phyloP scores from a whole-genome alignment of 371 early-diverging fungal species.

The Mortierella sp. region DNA sequence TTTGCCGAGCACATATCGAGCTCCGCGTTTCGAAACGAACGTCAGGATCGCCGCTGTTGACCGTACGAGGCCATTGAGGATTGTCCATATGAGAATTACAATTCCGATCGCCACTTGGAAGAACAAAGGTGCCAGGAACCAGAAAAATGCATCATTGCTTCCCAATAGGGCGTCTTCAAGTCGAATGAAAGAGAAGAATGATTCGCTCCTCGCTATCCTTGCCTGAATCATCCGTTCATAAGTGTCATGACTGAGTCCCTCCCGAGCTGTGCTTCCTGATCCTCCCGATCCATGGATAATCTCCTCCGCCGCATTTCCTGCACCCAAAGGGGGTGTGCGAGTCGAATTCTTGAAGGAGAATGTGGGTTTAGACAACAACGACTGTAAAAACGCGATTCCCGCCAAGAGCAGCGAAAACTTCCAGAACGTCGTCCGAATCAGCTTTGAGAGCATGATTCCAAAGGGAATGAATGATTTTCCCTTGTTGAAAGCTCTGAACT shows the following conservation, averaged over 20 bases:
- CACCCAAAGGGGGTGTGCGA: slow-evolving; percentile 50
- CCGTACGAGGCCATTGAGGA: slow-evolving; percentile 52
- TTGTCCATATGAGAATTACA: slow-evolving; percentile 65
- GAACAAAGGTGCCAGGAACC: slow-evolving; percentile 73
- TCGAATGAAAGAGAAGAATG: slow-evolving; percentile 37
- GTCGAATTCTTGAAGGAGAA: slow-evolving; percentile 15
- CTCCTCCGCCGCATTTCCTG: slow-evolving; percentile 48
- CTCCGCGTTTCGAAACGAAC: slow-evolving; percentile 38
- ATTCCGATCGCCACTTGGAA: slow-evolving; percentile 67
- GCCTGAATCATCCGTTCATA: slow-evolving; percentile 48
- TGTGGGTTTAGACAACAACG: slow-evolving; percentile 25
- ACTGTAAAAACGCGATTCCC: slow-evolving; percentile 42
- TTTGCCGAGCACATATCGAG: slow-evolving; percentile 42
- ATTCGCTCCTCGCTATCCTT: slow-evolving; percentile 34
- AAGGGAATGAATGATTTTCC: slow-evolving; percentile 57
- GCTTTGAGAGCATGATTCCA: slow-evolving; percentile 35
- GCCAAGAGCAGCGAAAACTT: slow-evolving; percentile 46
- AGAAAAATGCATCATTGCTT: slow-evolving; percentile 72
- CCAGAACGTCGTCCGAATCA: slow-evolving; percentile 42
- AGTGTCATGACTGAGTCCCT: slow-evolving; percentile 36
- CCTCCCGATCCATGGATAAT: slow-evolving; percentile 29
- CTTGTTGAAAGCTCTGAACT: slow-evolving; percentile 74
- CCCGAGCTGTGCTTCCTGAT: slow-evolving; percentile 6
- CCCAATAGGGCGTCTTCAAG: slow-evolving; percentile 68
- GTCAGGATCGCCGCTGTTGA: slow-evolving; percentile 29